These are phyloP conservation scores for Berkeleyomyces rouxiae DNA, from an alignment of 2,329 filamentous ascomycete species.

Conservation along the genomic window DNA sequence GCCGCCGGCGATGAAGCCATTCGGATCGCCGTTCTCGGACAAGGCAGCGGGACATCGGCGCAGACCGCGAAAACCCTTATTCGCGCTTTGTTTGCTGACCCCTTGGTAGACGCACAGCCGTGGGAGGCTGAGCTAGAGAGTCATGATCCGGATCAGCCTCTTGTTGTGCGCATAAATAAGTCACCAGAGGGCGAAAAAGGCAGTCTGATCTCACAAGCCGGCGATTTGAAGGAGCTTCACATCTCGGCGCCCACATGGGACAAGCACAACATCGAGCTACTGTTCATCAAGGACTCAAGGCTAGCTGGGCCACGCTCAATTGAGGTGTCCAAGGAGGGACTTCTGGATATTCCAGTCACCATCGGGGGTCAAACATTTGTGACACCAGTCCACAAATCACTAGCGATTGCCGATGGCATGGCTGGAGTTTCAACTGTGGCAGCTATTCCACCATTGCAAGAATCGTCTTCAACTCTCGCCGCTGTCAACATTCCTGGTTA, in stretches of 20 bases:
- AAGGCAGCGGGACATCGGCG: constrained; percentile 23
- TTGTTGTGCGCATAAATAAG: constrained; percentile 43
- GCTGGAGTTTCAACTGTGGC: constrained; percentile 43
- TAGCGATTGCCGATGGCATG: constrained; percentile 60
- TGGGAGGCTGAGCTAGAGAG: constrained; percentile 50
- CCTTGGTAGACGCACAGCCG: constrained; percentile 40
- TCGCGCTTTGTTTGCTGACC: constrained; percentile 53
- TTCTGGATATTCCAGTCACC: constrained; percentile 39
- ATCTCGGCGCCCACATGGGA: constrained; percentile 47
- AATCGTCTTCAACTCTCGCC: constrained; percentile 29
- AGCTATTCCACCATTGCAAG: constrained; percentile 25
- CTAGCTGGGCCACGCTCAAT: constrained; percentile 17
- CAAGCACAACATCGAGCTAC: constrained; percentile 46
- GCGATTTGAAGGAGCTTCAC: constrained; percentile 32
- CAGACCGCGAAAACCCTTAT: constrained; percentile 47
- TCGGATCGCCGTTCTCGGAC: constrained; percentile 39
- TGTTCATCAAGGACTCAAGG: constrained; percentile 35
- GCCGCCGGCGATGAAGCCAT: constrained; percentile 38
- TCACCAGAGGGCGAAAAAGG: constrained; percentile 18
- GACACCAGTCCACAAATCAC: constrained; percentile 68
- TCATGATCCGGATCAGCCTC: constrained; percentile 34
- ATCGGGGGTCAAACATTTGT: constrained; percentile 1
- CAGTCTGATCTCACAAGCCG: constrained; percentile 10
- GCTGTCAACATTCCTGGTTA: constrained; percentile 42
- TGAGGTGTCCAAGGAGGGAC: constrained; percentile 37